Evolutionary conservation across 1,284 basidiomycete species (phyloP), one percentile per base, ranked within the genome.

Genomic region (Microbotryum scabiosae): DNA sequence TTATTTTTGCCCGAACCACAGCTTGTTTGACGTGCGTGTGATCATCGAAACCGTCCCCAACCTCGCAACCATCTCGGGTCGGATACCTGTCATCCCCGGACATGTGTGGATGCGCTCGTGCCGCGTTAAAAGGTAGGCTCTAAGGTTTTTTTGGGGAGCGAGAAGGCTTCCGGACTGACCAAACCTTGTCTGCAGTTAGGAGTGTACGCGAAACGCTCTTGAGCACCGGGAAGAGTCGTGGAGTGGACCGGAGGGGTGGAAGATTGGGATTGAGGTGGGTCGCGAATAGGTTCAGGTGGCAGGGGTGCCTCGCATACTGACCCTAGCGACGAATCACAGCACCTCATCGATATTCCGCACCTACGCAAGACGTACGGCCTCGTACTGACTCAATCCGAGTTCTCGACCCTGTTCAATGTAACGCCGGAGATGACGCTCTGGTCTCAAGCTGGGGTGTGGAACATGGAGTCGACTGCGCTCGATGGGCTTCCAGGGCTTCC

Each of bases 271-370:
- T 20, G 54, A 55, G 52, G 56, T 57, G 20, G 7, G 41, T 62
- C 30, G 28, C 20, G n/a, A n/a, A n/a, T 20, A 5, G 6, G 1
- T 5, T 16, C 9, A 7, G 5, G 28, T 30, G 51, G 18, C 14
- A 75, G 50, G 23, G 18, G 5, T n/a, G n/a, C 47, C 30, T 50
- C 20, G 20, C 44, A 9, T 16, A 14, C n/a, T 47, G 7, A 30
- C 26, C 36, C 14, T 5, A 48, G 46, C 8, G 2, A 3, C 6
- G 16, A 2, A 5, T 21, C 16, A 23, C 64, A 66, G 60, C 46
- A 64, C 32, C 80, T 81, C 78, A 70, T 81, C 59, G 78, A 81
- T 68, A 50, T 81, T n/a, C 75, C 78, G 0, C 75, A 76, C 60
- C 72, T 80, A 10, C 76, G 74, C 25, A 61, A 69, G 47, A 69